phyloP scores from a whole-genome alignment of 2,329 filamentous ascomycete genomes.

The Colletotrichum cereale region DNA sequence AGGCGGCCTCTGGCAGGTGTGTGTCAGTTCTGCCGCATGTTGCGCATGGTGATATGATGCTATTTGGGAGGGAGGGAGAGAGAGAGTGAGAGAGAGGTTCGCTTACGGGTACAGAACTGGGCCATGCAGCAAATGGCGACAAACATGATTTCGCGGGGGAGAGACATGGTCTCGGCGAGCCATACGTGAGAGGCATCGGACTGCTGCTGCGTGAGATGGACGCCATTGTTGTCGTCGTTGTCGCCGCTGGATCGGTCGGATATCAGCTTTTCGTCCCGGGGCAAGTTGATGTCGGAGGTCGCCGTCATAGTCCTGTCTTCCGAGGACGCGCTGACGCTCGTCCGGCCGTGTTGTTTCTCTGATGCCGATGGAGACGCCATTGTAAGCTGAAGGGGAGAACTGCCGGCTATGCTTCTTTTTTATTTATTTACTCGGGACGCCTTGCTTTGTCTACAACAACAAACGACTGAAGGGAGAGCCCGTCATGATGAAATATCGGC shows the following conservation, averaged over 20 bases:
- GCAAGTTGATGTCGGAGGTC: constrained; percentile 25
- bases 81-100: too few relatives aligned
- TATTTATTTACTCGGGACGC: not conserved
- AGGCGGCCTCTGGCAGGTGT: constrained; percentile 49
- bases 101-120: constrained; percentile 36
- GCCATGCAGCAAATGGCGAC: constrained; percentile 59
- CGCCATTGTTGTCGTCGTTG: constrained; percentile 11
- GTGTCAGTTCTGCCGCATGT: constrained; percentile 17
- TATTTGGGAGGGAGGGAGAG: constrained; percentile 52
- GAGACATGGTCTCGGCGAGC: constrained; percentile 38
- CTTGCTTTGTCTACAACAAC: not conserved
- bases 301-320: constrained; percentile 30
- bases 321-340: constrained; percentile 2
- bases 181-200: constrained; percentile 24
- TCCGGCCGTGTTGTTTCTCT: constrained; percentile 18
- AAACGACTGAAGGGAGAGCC: not conserved
- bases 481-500: not conserved
- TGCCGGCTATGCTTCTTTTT: not conserved
- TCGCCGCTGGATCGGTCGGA: constrained; percentile 4
- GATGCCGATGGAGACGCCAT: constrained; percentile 25
- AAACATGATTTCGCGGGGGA: constrained; percentile 52
- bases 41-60: constrained; percentile 44
- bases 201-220: constrained; percentile 11
- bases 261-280: constrained; percentile 10
- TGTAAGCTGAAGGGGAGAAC: not conserved